Conservation (phyloP, 371 early-diverging fungal species). For the Umbelopsis sp. region DNA sequence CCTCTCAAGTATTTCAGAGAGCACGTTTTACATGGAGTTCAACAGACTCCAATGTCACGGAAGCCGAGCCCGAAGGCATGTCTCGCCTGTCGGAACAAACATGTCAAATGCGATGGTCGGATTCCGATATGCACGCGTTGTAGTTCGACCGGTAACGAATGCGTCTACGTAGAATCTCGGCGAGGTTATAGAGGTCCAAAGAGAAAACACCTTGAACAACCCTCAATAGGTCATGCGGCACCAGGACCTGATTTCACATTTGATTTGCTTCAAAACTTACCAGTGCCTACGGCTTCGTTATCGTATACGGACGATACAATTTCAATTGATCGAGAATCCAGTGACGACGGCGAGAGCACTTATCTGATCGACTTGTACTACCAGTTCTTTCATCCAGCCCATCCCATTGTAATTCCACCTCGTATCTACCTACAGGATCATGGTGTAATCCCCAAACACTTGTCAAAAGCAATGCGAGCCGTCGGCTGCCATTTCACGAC, state of each 20-base stretch:
- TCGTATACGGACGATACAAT: neutral
- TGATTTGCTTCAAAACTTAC: neutral
- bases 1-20: neutral
- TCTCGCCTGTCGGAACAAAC: conserved; percentile 1
- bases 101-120: conserved; percentile 1
- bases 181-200: conserved; percentile 10
- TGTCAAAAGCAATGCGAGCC: neutral
- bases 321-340: conserved; percentile 1
- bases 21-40: neutral
- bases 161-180: conserved; percentile 1
- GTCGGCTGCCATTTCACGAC: neutral
- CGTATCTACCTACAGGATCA: neutral
- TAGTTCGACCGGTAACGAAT: neutral
- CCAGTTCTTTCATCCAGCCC: conserved; percentile 3
- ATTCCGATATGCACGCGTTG: conserved; percentile 4
- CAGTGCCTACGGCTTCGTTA: neutral
- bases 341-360: neutral
- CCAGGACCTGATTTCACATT: neutral
- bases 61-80: conserved; percentile 7
- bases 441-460: neutral
- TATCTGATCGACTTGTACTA: neutral
- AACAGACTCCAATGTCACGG: neutral
- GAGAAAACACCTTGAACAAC: neutral
- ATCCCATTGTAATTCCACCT: neutral
- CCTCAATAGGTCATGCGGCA: neutral